Percentiles rank a stretch among this genome's conserved stretches.
Evolutionary conservation across 225 moss, liverwort and hornwort genomes (phyloP).

Genomic region (Pseudisothecium myosuroides): DNA sequence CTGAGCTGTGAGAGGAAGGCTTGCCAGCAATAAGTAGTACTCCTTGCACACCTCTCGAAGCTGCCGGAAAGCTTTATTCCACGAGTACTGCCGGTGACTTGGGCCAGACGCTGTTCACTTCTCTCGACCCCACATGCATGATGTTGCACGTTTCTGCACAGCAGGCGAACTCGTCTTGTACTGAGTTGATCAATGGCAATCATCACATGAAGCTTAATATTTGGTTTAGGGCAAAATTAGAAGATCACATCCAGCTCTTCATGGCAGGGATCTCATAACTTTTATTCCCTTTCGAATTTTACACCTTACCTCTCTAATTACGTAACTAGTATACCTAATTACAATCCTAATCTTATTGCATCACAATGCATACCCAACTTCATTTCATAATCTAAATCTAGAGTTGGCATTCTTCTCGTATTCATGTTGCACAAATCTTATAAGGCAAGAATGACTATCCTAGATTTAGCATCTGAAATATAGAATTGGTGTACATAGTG

Average conservation of each 20-base stretch:
- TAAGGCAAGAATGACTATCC: not conserved
- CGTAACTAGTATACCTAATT: not conserved
- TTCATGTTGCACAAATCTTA: not conserved
- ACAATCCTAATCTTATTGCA: not conserved
- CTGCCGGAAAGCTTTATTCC: not conserved
- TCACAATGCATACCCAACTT: not conserved
- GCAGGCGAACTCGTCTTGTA: not conserved
- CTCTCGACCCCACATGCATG: not conserved
- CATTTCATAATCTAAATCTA: not conserved
- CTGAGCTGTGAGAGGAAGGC: not conserved
- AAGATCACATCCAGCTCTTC: not conserved
- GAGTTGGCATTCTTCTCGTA: not conserved
- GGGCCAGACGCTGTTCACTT: not conserved
- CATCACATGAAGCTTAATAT: not conserved
- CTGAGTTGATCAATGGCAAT: not conserved
- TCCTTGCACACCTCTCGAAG: not conserved
- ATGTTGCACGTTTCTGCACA: not conserved
- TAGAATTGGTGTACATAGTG: no score
- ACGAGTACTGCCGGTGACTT: not conserved
- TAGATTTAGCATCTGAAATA: not conserved
- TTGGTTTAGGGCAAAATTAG: not conserved
- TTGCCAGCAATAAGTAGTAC: not conserved
- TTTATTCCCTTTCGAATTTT: no score
- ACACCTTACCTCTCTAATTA: not conserved
- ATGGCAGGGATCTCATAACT: not conserved